Conservation (phyloP, 371 early-diverging fungal genomes). For the Mortierella sp. region DNA sequence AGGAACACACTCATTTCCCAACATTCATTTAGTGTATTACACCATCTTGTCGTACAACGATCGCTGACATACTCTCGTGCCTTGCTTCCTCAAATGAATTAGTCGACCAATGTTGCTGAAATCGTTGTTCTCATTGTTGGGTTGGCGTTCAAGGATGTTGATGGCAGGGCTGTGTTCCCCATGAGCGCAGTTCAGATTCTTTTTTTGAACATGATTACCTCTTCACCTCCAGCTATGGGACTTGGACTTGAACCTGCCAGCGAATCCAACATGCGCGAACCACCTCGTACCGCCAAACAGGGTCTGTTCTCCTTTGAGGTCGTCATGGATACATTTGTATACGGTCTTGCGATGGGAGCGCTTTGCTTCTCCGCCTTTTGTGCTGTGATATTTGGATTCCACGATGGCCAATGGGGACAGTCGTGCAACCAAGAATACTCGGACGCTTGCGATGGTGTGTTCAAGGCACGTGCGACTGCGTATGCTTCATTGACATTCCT, state of each 20-base stretch:
- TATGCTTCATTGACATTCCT: slow-evolving; percentile 75
- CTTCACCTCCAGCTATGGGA: slow-evolving; percentile 87
- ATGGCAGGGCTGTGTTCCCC: slow-evolving; percentile 72
- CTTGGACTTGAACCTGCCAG: slow-evolving; percentile 89
- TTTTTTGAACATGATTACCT: slow-evolving; percentile 87
- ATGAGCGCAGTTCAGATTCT: slow-evolving; percentile 87
- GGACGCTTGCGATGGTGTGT: slow-evolving; percentile 72
- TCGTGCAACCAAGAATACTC: slow-evolving; percentile 71
- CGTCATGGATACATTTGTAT: slow-evolving; percentile 74
- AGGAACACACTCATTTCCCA: too few species aligned
- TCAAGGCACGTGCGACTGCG: slow-evolving; percentile 78
- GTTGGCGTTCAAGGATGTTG: slow-evolving; percentile 48
- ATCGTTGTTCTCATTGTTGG: too few species aligned
- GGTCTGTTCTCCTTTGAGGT: slow-evolving; percentile 78
- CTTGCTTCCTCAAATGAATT: slow-evolving; percentile 19
- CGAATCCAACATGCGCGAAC: slow-evolving; percentile 79
- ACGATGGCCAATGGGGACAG: slow-evolving; percentile 67
- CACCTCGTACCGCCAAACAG: slow-evolving; percentile 76
- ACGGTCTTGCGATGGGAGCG: slow-evolving; percentile 76
- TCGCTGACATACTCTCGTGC: too few species aligned
- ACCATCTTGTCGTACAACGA: too few species aligned
- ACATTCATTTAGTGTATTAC: too few species aligned
- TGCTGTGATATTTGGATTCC: slow-evolving; percentile 70
- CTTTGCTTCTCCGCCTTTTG: slow-evolving; percentile 78
- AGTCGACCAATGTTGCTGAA: slow-evolving; percentile 84